Base-by-base conservation (phyloP, 768 basidiomycete genomes). In the Mycena kentingensis region DNA sequence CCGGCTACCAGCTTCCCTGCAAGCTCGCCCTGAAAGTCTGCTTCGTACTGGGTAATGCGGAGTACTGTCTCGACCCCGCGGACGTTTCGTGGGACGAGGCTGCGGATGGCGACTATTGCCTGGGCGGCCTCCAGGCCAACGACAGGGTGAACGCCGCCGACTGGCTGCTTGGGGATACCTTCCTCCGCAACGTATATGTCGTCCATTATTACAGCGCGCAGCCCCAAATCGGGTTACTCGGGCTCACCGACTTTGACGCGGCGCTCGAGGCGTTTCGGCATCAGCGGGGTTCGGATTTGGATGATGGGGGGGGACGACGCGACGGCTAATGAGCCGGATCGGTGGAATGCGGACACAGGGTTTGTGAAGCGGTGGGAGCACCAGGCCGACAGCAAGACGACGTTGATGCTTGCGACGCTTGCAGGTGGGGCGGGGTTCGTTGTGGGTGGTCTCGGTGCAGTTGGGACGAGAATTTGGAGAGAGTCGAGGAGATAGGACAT, bases 91-190 rank as follows among this genome's bases (percentile, higher is more conserved):
- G 80, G 80, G 68, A 67, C 21, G 73, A 76, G 49, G 73, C 73
- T 13, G 65, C 62, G 15, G 63, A 59, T 25, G 71, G 69, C 26
- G 75, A 69, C 4, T 82, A 81, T 81, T 84, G 84, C 65, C 68
- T 77, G 53, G 82, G 80, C 12, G 81, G 83, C 31, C 62, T 85
- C 22, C 82, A 83, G 57, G 71, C 72, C 18, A 82, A 79, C 51
- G 77, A 83, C 61, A 63, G 62, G 27, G 64, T 68, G 34, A 63
- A 73, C 56, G 77, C 79, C 12, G 80, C 77, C 4, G 83, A 85
- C 65, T 85, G 82, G 81, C 68, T 85, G 5, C 70, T 83, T 18
- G 83, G 82, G n/a, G 81, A 81, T 47, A 70, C 74, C 16, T 83
- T 82, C 51, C 70, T 85, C 49, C 72, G 82, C 58, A 85, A 83